These are phyloP conservation scores for Penicillium freii DNA, from an alignment of 2,329 filamentous ascomycete species.

Conservation along the genomic window DNA sequence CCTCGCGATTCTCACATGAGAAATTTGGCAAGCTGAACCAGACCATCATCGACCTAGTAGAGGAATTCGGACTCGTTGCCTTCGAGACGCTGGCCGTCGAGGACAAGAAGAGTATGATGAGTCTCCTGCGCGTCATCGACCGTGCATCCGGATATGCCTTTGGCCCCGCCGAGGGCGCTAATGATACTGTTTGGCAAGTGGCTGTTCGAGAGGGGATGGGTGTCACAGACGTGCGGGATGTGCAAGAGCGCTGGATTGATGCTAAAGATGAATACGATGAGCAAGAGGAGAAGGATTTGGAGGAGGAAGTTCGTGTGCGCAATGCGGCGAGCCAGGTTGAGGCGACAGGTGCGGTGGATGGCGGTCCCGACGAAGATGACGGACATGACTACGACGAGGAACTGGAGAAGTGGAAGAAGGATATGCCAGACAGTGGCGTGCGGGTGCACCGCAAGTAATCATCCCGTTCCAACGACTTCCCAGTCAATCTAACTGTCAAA, in stretches of 20 bases:
- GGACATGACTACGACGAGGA: constrained; percentile 20
- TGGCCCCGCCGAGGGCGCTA: constrained; percentile 83
- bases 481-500: not conserved
- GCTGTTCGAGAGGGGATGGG: constrained; percentile 73
- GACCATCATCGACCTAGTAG: constrained; percentile 80
- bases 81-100: constrained; percentile 95
- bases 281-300: constrained; percentile 69
- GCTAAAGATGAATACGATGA: constrained; percentile 83
- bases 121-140: constrained; percentile 82
- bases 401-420: constrained; percentile 31
- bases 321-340: constrained; percentile 34
- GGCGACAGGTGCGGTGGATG: constrained; percentile 24
- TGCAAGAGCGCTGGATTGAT: constrained; percentile 96
- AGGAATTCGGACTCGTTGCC: constrained; percentile 82
- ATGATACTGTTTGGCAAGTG: constrained; percentile 96
- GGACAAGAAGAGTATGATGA: constrained; percentile 96
- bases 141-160: constrained; percentile 91
- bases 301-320: constrained; percentile 65
- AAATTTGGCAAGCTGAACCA: constrained; percentile 85
- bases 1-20: constrained; percentile 63
- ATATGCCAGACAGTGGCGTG: constrained; percentile 62
- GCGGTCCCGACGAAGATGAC: constrained; percentile 39
- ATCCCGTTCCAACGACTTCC: constrained; percentile 37
- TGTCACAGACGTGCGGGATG: constrained; percentile 77
- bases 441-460: constrained; percentile 64